These are phyloP conservation scores for Tritrichomonas foetus DNA, from an alignment of 208 protist species.

Conservation along the genomic window DNA sequence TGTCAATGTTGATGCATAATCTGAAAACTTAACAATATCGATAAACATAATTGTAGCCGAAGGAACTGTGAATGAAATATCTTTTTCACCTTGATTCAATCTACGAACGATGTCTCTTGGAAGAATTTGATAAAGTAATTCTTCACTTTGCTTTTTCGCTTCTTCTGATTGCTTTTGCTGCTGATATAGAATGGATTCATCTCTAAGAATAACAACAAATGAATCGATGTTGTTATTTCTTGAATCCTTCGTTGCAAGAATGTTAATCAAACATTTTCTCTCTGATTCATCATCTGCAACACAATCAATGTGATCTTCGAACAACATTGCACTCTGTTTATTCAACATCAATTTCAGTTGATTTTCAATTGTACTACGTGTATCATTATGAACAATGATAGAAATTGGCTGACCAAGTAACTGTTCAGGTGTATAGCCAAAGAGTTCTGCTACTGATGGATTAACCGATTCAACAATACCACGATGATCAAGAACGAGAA, in stretches of 20 bases:
- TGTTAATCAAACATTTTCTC: not conserved
- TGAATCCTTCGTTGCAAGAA: not conserved
- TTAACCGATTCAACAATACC: not conserved
- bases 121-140: not conserved
- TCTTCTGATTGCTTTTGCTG: not conserved
- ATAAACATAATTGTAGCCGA: not conserved
- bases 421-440: not conserved
- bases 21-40: not conserved
- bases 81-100: no score
- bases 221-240: not conserved
- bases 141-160: not conserved
- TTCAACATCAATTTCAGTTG: not conserved
- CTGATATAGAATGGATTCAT: not conserved
- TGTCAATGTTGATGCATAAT: not conserved
- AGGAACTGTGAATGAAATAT: not conserved
- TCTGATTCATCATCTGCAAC: not conserved
- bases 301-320: not conserved
- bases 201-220: not conserved
- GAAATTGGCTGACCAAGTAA: not conserved
- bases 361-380: not conserved
- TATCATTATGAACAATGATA: not conserved
- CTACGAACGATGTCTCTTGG: not conserved
- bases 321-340: not conserved
- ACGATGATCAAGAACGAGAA: not conserved
- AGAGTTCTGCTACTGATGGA: not conserved